Base-by-base conservation (phyloP, 2,329 filamentous ascomycete species). In the Cordyceps tenuipes region DNA sequence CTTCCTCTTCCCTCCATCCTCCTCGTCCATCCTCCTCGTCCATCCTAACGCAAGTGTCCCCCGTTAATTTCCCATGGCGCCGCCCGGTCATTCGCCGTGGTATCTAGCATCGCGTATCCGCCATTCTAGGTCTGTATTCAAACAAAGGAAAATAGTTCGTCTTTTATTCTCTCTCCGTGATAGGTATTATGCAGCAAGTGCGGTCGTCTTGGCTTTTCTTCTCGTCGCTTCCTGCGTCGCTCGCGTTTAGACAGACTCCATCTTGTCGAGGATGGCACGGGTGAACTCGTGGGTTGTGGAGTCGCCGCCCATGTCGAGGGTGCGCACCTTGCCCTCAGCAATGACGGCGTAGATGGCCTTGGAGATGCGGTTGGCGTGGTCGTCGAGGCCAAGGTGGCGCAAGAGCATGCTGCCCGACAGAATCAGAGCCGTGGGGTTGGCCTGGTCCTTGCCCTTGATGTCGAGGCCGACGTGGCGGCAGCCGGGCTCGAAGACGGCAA, bases 381-480 rank as follows among this genome's bases (percentile, higher is more conserved):
- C 91, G 73, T 99, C 93, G 56, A 99, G 88, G 68, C 94, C 94
- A 66, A 99, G 84, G 80, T 99, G 94, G 73, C 94, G 89, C 75
- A 99, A 84, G 70, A 99, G 88, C 94, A 99, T 99, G 74, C 91
- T 90, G 66, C 91, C 91, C 62, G 91, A 96, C 65, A 99, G 88
- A 68, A 99, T 85, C 81, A 99, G 82, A 66, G 94, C 94, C 60
- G 91, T 97, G 58, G 94, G 94, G 84, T 99, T 99, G 66, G 94
- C 94, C 82, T 97, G 91, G 78, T 97, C 92, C 83, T 97, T 97
- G 82, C 94, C 94, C 87, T 97, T 92, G 81, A 99, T 99, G 76
- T 99, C 94, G 54, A 99, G 88, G 78, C 94, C 94, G 73, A 99
- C 94, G 84, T 99, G 94, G 79, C 94, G 89, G 87, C 94, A 99